A percentile compares a stretch with the other conserved stretches of the same genome.
Evolutionary conservation across 2,329 filamentous ascomycete genomes (phyloP).

Genomic region (Exophiala xenobiotica): DNA sequence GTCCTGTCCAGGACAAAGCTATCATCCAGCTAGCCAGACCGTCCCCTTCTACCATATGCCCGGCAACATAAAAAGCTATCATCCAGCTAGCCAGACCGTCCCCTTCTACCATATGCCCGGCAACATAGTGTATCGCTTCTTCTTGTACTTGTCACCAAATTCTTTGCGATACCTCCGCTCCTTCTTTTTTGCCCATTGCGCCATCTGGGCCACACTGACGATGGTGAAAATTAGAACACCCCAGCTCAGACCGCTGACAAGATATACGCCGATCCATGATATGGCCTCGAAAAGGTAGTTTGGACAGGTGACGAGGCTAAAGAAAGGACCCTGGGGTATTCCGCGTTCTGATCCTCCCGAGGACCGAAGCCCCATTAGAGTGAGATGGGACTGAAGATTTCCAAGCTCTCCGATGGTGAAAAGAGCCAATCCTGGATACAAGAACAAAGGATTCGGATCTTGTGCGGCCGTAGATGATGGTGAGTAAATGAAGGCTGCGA

Average conservation of each 20-base stretch:
- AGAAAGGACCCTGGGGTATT: constrained; percentile 83
- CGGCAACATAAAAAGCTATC: too few relatives aligned
- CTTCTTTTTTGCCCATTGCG: constrained; percentile 84
- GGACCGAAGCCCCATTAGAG: constrained; percentile 73
- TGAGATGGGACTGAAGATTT: constrained; percentile 78
- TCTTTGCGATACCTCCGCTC: constrained; percentile 86
- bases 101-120: constrained; percentile 62
- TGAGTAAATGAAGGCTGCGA: constrained; percentile 81
- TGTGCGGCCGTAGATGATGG: constrained; percentile 67
- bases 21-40: too few relatives aligned
- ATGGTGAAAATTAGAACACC: constrained; percentile 73
- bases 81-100: too few relatives aligned
- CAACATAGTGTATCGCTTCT: constrained; percentile 81
- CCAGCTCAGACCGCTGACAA: constrained; percentile 73
- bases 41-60: neutral
- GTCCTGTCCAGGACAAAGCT: neutral
- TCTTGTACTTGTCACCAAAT: constrained; percentile 92
- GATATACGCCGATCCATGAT: constrained; percentile 78
- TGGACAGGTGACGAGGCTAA: constrained; percentile 84
- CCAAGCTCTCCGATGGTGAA: constrained; percentile 75
- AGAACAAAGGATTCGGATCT: constrained; percentile 52
- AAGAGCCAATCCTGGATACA: constrained; percentile 67
- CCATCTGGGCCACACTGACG: constrained; percentile 77
- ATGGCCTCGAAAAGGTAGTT: constrained; percentile 95
- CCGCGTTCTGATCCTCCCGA: constrained; percentile 80